Evolutionary conservation across 306 rosid genomes (phyloP).

Genomic region (Purshia tridentata): DNA sequence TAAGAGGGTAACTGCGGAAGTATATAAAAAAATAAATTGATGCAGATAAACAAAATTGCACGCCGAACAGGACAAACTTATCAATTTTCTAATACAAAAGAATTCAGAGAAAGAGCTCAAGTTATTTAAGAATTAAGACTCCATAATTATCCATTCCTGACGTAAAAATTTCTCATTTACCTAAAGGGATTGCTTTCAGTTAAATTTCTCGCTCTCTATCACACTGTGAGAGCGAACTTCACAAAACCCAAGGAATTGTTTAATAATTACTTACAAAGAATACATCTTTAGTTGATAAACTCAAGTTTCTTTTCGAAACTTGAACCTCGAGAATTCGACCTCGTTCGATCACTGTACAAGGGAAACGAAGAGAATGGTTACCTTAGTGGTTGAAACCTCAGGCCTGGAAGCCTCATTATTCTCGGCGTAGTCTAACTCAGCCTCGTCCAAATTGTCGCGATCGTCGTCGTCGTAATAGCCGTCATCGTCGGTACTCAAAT

Average conservation of each 20-base stretch:
- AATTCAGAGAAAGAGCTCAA: background rate
- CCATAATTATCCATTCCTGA: no score
- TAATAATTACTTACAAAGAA: background rate
- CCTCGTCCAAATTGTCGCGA: conserved; percentile 1
- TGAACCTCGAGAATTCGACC: background rate
- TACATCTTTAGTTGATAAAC: background rate
- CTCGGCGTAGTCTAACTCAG: conserved; percentile 10
- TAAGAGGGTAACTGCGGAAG: background rate
- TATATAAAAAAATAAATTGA: background rate
- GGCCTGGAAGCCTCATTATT: background rate
- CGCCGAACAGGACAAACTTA: background rate
- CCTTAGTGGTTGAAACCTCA: conserved; percentile 19
- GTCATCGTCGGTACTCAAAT: conserved; percentile 13
- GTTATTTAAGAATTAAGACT: background rate
- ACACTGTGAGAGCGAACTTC: background rate
- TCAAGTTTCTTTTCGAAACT: background rate
- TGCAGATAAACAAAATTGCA: background rate
- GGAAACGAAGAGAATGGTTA: background rate
- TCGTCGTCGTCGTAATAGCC: conserved; percentile 13
- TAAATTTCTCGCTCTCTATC: background rate
- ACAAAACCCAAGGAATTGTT: background rate
- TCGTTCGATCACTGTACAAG: background rate
- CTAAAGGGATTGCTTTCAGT: no score
- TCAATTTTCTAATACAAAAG: background rate
- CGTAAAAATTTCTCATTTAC: no score